These are phyloP conservation scores for Thielaviopsis populi DNA, from an alignment of 2,329 filamentous ascomycete species.

Conservation along the genomic window DNA sequence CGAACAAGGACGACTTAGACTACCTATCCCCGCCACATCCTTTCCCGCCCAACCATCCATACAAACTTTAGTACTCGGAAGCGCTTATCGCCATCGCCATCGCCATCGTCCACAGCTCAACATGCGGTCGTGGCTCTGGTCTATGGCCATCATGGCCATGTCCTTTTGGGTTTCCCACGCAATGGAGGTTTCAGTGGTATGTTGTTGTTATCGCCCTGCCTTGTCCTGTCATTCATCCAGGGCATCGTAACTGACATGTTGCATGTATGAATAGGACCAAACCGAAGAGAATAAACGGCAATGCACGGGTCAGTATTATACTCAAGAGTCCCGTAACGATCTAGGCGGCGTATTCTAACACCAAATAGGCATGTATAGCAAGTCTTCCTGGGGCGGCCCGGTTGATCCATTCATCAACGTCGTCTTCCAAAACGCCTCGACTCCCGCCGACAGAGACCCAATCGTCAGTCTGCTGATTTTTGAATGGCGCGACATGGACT, in stretches of 20 bases:
- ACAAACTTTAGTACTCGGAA: neutral
- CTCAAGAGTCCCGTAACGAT: neutral
- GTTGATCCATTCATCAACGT: conserved; percentile 80
- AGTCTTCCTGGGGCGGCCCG: conserved; percentile 71
- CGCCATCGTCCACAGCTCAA: neutral
- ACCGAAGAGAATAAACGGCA: conserved; percentile 62
- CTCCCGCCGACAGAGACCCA: conserved; percentile 47
- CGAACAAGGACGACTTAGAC: neutral
- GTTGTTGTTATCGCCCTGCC: conserved; percentile 11
- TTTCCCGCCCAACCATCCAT: neutral
- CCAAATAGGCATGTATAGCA: conserved; percentile 70
- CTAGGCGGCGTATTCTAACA: conserved; percentile 24
- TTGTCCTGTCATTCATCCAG: conserved; percentile 4
- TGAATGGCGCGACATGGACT: conserved; percentile 74
- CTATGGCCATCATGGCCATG: conserved; percentile 30
- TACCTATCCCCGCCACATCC: neutral
- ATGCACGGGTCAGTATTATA: conserved; percentile 39
- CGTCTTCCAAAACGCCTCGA: conserved; percentile 52
- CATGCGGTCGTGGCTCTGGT: conserved; percentile 17
- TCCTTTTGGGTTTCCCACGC: conserved; percentile 39
- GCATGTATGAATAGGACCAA: conserved; percentile 34
- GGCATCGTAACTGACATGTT: neutral
- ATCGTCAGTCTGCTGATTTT: conserved; percentile 78
- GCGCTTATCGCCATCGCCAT: neutral
- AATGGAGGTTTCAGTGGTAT: conserved; percentile 38